These are phyloP conservation scores for Vachellia collinsii DNA, from an alignment of 306 rosid genomes.

Conservation along the genomic window DNA sequence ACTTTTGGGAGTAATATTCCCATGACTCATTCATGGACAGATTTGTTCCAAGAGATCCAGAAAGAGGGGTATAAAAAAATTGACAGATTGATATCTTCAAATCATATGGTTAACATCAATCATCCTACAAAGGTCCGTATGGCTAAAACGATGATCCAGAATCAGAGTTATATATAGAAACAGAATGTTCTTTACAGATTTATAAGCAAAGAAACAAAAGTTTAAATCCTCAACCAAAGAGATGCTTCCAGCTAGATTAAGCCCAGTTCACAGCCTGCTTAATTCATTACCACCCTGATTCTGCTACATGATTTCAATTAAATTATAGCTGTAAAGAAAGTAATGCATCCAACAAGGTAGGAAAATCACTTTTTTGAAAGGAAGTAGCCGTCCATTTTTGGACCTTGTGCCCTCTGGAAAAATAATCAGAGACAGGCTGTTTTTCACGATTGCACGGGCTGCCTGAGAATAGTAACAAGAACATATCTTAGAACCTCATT, in stretches of 20 bases:
- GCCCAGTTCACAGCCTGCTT: background rate
- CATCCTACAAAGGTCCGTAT: background rate
- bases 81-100: background rate
- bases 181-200: background rate
- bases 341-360: constrained; percentile 1
- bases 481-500: constrained; percentile 22
- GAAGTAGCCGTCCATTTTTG: constrained; percentile 56
- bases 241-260: background rate
- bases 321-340: constrained; percentile 6
- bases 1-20: background rate
- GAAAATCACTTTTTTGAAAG: constrained; percentile 60
- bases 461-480: constrained; percentile 40
- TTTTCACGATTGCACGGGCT: constrained; percentile 49
- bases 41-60: background rate
- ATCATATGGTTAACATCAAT: background rate
- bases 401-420: constrained; percentile 73
- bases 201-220: background rate
- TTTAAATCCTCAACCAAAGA: background rate
- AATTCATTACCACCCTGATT: background rate
- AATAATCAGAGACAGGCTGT: constrained; percentile 57
- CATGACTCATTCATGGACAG: background rate
- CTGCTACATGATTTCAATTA: background rate
- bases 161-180: background rate
- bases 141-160: background rate
- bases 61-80: background rate